Percentiles rank a stretch among this genome's conserved stretches.
Conservation (phyloP, 73 alveolate species). For the Stentor roeselii region DNA sequence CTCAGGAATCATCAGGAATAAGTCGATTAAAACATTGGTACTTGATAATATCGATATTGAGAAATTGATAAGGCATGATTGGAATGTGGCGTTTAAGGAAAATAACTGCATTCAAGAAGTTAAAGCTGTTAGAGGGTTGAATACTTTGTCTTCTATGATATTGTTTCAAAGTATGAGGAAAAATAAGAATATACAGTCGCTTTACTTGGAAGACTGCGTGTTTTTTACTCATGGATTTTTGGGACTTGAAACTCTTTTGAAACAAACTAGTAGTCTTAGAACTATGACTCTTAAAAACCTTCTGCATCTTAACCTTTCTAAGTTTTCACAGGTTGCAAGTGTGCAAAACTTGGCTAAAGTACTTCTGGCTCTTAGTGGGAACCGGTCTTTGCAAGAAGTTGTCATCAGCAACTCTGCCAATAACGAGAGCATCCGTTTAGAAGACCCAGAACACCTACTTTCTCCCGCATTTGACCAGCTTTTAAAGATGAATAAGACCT, state of each 20-base stretch:
- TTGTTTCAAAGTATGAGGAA: neutral
- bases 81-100: neutral
- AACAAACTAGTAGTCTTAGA: neutral
- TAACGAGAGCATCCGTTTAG: neutral
- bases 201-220: neutral
- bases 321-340: neutral
- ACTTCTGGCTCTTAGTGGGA: neutral
- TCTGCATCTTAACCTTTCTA: neutral
- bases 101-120: neutral
- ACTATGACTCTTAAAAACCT: neutral
- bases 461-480: neutral
- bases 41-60: neutral
- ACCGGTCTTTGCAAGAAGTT: neutral
- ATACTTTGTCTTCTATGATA: neutral
- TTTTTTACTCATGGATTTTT: neutral
- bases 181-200: neutral
- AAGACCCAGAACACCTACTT: neutral
- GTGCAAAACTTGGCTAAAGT: no score
- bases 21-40: no score
- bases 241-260: neutral
- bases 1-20: no score
- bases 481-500: neutral
- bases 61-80: neutral
- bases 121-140: neutral
- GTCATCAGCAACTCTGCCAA: neutral